phyloP scores from a whole-genome alignment of 371 early-diverging fungal genomes.

The Syncephalis plumigaleata region DNA sequence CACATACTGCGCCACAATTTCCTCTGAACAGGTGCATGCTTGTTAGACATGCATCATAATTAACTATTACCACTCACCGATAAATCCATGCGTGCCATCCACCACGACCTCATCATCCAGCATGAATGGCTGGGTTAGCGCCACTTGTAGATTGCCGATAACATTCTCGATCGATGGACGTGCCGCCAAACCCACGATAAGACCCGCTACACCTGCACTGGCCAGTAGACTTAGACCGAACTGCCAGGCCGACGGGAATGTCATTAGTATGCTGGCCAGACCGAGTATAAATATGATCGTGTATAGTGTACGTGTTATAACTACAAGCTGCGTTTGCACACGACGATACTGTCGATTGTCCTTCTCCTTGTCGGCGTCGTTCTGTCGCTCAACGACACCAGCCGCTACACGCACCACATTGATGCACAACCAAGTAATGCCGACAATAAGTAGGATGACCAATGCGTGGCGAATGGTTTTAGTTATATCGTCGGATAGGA shows the following conservation, averaged over 20 bases:
- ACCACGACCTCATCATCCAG: conserved; percentile 16
- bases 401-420: conserved; percentile 15
- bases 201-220: conserved; percentile 15
- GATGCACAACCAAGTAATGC: conserved; percentile 11
- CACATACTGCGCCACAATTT: conserved; percentile 18
- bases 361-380: conserved; percentile 7
- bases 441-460: conserved; percentile 12
- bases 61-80: conserved; percentile 1
- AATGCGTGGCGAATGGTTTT: conserved; percentile 12
- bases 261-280: conserved; percentile 14
- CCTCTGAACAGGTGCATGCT: conserved; percentile 8
- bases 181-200: conserved; percentile 17
- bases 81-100: conserved; percentile 10
- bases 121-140: conserved; percentile 18
- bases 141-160: conserved; percentile 16
- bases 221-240: conserved; percentile 16
- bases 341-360: conserved; percentile 10
- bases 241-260: conserved; percentile 20
- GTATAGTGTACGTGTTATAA: conserved; percentile 16
- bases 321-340: conserved; percentile 16
- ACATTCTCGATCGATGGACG: conserved; percentile 18
- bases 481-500: conserved; percentile 10
- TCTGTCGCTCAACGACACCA: conserved; percentile 9
- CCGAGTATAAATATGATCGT: conserved; percentile 12
- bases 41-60: neutral